Percentiles rank a stretch among this genome's conserved stretches.
Conservation (phyloP, 495 filamentous ascomycete species). For the Glarea lozoyensis region DNA sequence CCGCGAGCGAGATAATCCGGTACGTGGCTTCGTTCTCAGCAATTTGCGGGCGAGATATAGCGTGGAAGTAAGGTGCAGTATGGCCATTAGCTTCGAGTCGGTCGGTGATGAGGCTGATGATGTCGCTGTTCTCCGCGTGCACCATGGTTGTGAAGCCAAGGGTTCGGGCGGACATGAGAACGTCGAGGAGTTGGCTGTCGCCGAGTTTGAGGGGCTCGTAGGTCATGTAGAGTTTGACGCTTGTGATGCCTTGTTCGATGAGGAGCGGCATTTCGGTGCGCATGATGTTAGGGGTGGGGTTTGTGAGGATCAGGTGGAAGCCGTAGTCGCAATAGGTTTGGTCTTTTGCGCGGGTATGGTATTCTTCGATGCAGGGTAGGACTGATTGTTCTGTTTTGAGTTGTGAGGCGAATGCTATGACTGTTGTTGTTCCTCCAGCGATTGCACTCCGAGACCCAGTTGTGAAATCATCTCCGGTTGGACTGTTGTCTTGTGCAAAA, state of each 20-base stretch:
- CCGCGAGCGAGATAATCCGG: slow-evolving; percentile 33
- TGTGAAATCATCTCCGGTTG: slow-evolving; percentile 29
- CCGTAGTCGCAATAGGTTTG: slow-evolving; percentile 44
- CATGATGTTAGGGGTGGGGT: slow-evolving; percentile 31
- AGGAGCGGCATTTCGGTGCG: slow-evolving; percentile 31
- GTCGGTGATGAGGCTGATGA: slow-evolving; percentile 31
- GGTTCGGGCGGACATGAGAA: slow-evolving; percentile 32
- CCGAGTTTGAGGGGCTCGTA: slow-evolving; percentile 41
- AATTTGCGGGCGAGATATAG: slow-evolving; percentile 27
- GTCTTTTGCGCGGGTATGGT: slow-evolving; percentile 30
- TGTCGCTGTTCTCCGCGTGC: slow-evolving; percentile 46
- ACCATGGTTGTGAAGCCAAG: slow-evolving; percentile 45
- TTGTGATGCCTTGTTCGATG: slow-evolving; percentile 37
- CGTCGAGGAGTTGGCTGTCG: slow-evolving; percentile 41
- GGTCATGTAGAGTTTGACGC: slow-evolving; percentile 51
- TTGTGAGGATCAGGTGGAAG: slow-evolving; percentile 45
- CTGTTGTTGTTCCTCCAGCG: slow-evolving; percentile 48
- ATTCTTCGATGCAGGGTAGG: slow-evolving; percentile 33
- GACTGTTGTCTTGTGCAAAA: slow-evolving; percentile 25
- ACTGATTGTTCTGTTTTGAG: slow-evolving; percentile 33
- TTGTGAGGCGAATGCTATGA: slow-evolving; percentile 46
- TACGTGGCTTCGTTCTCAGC: slow-evolving; percentile 36
- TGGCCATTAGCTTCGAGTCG: slow-evolving; percentile 26
- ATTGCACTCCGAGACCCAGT: slow-evolving; percentile 41
- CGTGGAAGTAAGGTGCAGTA: slow-evolving; percentile 28